Evolutionary conservation across 345 rosid genomes (phyloP), one percentile per base, ranked within the genome.

Genomic region (Salix arbutifolia): DNA sequence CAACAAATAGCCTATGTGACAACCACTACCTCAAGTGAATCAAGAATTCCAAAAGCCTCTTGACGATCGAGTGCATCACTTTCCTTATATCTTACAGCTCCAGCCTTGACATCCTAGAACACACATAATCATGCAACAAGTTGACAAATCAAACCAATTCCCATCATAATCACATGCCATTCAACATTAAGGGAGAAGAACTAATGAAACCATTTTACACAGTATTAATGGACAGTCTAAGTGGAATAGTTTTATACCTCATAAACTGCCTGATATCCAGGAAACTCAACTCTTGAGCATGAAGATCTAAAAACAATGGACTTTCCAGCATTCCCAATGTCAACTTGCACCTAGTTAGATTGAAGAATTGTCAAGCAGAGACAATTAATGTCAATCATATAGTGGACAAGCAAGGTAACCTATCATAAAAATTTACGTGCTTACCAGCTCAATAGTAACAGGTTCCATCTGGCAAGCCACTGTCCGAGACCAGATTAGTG

Each of bases 391-490:
- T 61, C 31, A 66, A 23, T 14, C 33, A 37, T 40, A 52, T 52
- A 13, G 60, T 8, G 69, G 64, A 25, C 61, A 52, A 52, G 65
- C 0, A 8, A 26, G 50, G 26, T 11, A 26, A 69, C 64, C 31
- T 7, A 46, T 21, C 52, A 23, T 44, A 44, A 44, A 14, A 13
- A 44, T 13, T 44, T 44, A 13, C 30, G 38, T 69, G 56, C 84
- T 69, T 76, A 96, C 99, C 98, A 91, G 98, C 73, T 83, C 91
- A 78, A 86, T 68, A 31, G 74, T 84, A 73, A 87, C 88, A 67
- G 97, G 89, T 86, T 92, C 94, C 99, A 96, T 93, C 83, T 93
- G 99, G 82, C 97, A 96, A 72, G 98, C 97, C 84, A 96, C 19
- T 18, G 97, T 88, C 69, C 99, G 87, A 73, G 96, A 84, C 99